Conservation (phyloP, 2,329 filamentous ascomycete genomes). For the Phaeosphaeria sp. region DNA sequence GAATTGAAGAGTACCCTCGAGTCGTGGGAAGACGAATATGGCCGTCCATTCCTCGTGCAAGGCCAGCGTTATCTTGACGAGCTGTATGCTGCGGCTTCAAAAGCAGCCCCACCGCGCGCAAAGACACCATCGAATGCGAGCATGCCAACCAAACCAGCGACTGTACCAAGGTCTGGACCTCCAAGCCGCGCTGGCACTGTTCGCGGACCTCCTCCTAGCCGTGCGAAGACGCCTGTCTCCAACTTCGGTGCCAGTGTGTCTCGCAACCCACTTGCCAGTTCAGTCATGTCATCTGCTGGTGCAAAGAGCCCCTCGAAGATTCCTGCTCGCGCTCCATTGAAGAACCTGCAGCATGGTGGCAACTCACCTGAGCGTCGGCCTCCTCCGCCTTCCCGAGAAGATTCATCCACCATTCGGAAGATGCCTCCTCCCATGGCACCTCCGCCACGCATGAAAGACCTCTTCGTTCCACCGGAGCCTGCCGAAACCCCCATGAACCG, state of each 20-base stretch:
- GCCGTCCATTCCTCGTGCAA: conserved; percentile 89
- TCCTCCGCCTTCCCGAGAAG: conserved; percentile 38
- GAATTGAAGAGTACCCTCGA: conserved; percentile 82
- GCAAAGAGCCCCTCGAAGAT: conserved; percentile 70
- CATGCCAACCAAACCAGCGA: conserved; percentile 38
- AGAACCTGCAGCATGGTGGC: conserved; percentile 71
- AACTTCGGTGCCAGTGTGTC: conserved; percentile 45
- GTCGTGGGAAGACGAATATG: conserved; percentile 91
- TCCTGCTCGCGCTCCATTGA: conserved; percentile 72
- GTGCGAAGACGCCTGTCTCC: conserved; percentile 52
- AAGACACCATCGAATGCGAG: conserved; percentile 72
- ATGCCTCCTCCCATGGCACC: conserved; percentile 60
- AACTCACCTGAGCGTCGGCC: conserved; percentile 79
- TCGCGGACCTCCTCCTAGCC: conserved; percentile 49
- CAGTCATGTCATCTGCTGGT: conserved; percentile 40
- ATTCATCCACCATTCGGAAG: conserved; percentile 40
- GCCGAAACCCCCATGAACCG: conserved; percentile 53
- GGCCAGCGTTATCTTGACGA: conserved; percentile 90
- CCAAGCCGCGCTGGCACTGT: conserved; percentile 48
- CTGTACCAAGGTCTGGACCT: conserved; percentile 36
- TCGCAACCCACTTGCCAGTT: conserved; percentile 46
- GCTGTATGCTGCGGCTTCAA: conserved; percentile 69
- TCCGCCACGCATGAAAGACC: conserved; percentile 91
- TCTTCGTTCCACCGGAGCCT: conserved; percentile 63
- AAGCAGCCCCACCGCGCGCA: conserved; percentile 67